phyloP scores from a whole-genome alignment of 2,329 filamentous ascomycete genomes.

The Fonsecaea pedrosoi region DNA sequence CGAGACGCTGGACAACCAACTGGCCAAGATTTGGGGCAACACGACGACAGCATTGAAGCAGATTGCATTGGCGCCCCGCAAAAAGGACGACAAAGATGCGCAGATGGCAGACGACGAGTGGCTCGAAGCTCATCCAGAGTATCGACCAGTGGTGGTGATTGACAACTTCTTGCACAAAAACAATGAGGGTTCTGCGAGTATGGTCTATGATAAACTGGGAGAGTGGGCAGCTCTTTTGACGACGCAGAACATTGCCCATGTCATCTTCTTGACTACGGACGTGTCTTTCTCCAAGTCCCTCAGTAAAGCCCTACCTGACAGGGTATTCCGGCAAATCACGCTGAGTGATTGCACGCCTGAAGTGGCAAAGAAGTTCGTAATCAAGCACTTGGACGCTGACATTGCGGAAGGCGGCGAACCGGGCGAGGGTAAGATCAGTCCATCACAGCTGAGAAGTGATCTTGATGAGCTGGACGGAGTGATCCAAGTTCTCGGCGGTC shows the following conservation, averaged over 20 bases:
- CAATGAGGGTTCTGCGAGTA: slow-evolving; percentile 64
- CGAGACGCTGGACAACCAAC: slow-evolving; percentile 86
- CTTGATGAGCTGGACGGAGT: slow-evolving; percentile 77
- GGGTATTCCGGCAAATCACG: slow-evolving; percentile 85
- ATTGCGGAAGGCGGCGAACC: slow-evolving; percentile 47
- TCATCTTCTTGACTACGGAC: slow-evolving; percentile 92
- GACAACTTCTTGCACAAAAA: slow-evolving; percentile 90
- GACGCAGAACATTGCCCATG: slow-evolving; percentile 86
- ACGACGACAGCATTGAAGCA: slow-evolving; percentile 78
- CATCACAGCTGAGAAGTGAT: slow-evolving; percentile 60
- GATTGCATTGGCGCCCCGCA: slow-evolving; percentile 73
- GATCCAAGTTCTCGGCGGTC: slow-evolving; percentile 82
- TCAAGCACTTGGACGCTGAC: slow-evolving; percentile 72
- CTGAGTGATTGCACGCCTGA: slow-evolving; percentile 85
- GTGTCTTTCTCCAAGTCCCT: slow-evolving; percentile 86
- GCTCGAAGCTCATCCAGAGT: slow-evolving; percentile 86
- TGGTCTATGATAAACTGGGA: slow-evolving; percentile 77
- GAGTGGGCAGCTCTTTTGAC: slow-evolving; percentile 90
- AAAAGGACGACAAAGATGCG: slow-evolving; percentile 75
- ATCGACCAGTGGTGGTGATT: slow-evolving; percentile 81
- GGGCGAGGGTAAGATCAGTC: slow-evolving; percentile 50
- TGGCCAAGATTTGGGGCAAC: slow-evolving; percentile 87
- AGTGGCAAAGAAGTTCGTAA: slow-evolving; percentile 87
- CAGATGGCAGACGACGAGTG: slow-evolving; percentile 81
- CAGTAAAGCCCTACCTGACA: slow-evolving; percentile 84